These are phyloP conservation scores for Verbena officinalis DNA, from an alignment of 257 asterid species.

Conservation along the genomic window DNA sequence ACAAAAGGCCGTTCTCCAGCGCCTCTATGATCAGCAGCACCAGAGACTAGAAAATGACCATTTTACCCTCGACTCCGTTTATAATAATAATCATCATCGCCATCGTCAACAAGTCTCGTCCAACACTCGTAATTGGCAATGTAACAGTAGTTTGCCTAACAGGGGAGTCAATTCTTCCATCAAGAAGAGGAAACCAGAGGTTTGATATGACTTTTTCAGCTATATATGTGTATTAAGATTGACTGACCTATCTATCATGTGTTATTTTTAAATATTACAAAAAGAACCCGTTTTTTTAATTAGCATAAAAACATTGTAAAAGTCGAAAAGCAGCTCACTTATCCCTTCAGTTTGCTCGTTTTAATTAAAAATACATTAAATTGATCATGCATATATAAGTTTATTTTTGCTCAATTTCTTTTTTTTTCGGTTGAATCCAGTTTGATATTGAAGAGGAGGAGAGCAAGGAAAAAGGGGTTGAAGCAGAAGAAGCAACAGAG, in stretches of 20 bases:
- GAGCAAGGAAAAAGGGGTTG: constrained; percentile 25
- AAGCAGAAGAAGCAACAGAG: constrained; percentile 45
- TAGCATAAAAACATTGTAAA: too few species aligned
- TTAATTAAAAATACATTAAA: too few species aligned
- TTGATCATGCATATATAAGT: too few species aligned
- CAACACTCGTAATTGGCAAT: constrained; percentile 24
- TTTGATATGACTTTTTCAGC: too few species aligned
- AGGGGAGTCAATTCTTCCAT: constrained; percentile 18
- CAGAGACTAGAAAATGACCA: constrained; percentile 16
- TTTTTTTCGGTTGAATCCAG: constrained; percentile 32
- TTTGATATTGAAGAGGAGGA: constrained; percentile 46
- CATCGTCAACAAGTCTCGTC: too few species aligned
- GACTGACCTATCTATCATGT: background rate
- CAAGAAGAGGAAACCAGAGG: constrained; percentile 70
- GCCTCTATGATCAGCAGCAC: constrained; percentile 38
- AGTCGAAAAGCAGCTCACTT: too few species aligned
- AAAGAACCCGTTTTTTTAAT: too few species aligned
- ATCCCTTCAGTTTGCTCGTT: too few species aligned
- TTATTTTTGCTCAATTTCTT: too few species aligned
- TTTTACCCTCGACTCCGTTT: constrained; percentile 1
- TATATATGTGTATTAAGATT: too few species aligned
- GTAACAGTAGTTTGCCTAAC: constrained; percentile 24
- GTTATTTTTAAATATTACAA: too few species aligned
- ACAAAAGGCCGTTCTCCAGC: constrained; percentile 47
- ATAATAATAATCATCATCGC: constrained; percentile 16